Base-by-base conservation (phyloP, 2,329 filamentous ascomycete species). In the Zarea fungicola region DNA sequence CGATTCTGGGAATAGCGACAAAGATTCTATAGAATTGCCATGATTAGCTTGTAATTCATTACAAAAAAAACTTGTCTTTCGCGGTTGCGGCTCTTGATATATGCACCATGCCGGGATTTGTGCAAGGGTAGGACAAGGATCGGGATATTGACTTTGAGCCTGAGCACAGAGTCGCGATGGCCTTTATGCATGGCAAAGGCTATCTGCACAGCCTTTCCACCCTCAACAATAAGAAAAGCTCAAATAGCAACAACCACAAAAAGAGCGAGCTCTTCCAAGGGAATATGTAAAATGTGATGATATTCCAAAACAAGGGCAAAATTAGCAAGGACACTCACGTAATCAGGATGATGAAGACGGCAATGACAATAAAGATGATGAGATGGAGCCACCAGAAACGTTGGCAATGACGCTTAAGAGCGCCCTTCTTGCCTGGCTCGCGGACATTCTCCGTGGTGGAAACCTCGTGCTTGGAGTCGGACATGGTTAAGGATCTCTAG, bases 371-470 rank as follows among this genome's bases (percentile, higher is more conserved):
- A 44, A 80, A 61, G 14, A 71, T 60, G 50, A 84, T 66, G 51
- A 83, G 61, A 56, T 82, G 73, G 54, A 73, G 58, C 81, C 81
- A 85, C 82, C 81, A 85, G 57, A 76, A 83, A 56, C 68, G 72
- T 59, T 65, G 72, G 61, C 74, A 75, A 60, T 81, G 77, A 40
- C 70, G 66, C 48, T 66, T 65, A 55, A 68, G 66, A 25, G 62
- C 62, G 51, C 68, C 64, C 54, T 64, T 69, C 61, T 70, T 71
- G 45, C 59, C 44, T 16, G 55, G 40, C 53, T 57, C 59, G 36
- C 56, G 55, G 42, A 55, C 59, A 44, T 55, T 55, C 58, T 75
- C 69, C 32, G 59, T 58, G 61, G 69, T 65, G 22, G 59, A 56
- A 49, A 63, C 55, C 40, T 62, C 60, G 31, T 62, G 52, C 60